A percentile compares a stretch with the other conserved stretches of the same genome.
These are phyloP conservation scores for Clavispora vitiphila DNA, from an alignment of 805 yeast genomes.

Conservation along the genomic window DNA sequence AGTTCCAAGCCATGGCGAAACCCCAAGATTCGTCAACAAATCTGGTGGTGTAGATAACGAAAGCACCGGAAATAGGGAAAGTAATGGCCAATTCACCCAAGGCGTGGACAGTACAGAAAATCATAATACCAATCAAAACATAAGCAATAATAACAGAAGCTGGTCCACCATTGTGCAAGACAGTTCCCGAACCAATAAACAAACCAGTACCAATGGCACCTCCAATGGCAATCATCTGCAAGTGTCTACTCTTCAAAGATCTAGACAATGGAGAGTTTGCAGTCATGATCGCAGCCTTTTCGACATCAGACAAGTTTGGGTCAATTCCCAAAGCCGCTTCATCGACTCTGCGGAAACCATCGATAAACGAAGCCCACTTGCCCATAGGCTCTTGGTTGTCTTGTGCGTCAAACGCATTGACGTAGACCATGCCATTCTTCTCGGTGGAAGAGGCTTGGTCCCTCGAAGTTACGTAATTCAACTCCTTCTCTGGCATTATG, in stretches of 20 bases:
- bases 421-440: constrained; percentile 34
- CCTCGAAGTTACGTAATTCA: constrained; percentile 34
- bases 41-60: constrained; percentile 19
- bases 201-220: constrained; percentile 68
- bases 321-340: constrained; percentile 39
- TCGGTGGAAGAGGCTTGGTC: constrained; percentile 32
- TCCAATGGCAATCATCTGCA: constrained; percentile 66
- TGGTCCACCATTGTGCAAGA: constrained; percentile 59
- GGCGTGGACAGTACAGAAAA: constrained; percentile 56
- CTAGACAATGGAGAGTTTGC: constrained; percentile 57
- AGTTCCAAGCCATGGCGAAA: constrained; percentile 28
- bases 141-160: constrained; percentile 56
- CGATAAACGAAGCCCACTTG: constrained; percentile 19
- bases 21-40: constrained; percentile 22
- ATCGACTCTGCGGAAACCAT: constrained; percentile 29
- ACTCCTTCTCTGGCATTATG: constrained; percentile 38
- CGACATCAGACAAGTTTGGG: constrained; percentile 35
- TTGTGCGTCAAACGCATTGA: constrained; percentile 25
- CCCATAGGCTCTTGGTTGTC: constrained; percentile 12
- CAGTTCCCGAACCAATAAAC: constrained; percentile 57
- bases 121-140: constrained; percentile 51
- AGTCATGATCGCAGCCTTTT: constrained; percentile 43
- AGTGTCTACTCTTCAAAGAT: constrained; percentile 51
- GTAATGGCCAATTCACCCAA: constrained; percentile 61
- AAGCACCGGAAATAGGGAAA: constrained; percentile 29